Percentiles rank a stretch among this genome's conserved stretches.
These are phyloP conservation scores for Didymella lethalis DNA, from an alignment of 2,329 filamentous ascomycete genomes.

Conservation along the genomic window DNA sequence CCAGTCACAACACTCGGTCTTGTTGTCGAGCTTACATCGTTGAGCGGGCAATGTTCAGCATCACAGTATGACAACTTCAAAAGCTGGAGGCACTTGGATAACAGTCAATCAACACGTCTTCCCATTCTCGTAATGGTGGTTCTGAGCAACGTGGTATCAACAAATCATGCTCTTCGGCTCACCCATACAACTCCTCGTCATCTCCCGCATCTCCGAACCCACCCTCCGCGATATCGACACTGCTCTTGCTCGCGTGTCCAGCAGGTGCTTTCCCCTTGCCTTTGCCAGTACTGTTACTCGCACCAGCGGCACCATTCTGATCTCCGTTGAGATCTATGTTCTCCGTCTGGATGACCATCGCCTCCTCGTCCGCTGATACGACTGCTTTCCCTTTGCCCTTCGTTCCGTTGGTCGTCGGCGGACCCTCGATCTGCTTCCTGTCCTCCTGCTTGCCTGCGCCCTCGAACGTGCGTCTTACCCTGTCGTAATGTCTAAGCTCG, in stretches of 20 bases:
- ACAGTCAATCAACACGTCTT: too few relatives aligned
- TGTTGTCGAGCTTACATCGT: too few relatives aligned
- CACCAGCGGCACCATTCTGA: slow-evolving; percentile 2
- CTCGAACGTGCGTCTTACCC: slow-evolving; percentile 84
- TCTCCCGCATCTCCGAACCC: slow-evolving; percentile 52
- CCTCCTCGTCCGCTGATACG: slow-evolving; percentile 41
- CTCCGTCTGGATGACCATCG: slow-evolving; percentile 54
- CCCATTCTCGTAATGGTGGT: too few relatives aligned
- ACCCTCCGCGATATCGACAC: slow-evolving; percentile 46
- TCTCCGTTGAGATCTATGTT: slow-evolving; percentile 39
- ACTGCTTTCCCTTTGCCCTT: slow-evolving; percentile 50
- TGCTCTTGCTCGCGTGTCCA: slow-evolving; percentile 44
- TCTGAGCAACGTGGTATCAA: background rate
- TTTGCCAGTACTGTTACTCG: slow-evolving; percentile 21
- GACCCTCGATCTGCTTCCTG: slow-evolving; percentile 29
- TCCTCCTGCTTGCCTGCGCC: slow-evolving; percentile 61
- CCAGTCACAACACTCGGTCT: too few relatives aligned
- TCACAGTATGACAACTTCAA: too few relatives aligned
- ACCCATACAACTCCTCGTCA: slow-evolving; percentile 55
- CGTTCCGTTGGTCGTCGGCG: background rate
- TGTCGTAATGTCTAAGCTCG: slow-evolving; percentile 89
- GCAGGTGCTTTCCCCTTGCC: slow-evolving; percentile 49
- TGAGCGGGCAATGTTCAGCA: too few relatives aligned
- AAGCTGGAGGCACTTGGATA: too few relatives aligned
- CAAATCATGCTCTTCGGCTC: background rate